These are phyloP conservation scores for Pyrenochaeta sp. DNA, from an alignment of 2,329 filamentous ascomycete species.

Conservation along the genomic window DNA sequence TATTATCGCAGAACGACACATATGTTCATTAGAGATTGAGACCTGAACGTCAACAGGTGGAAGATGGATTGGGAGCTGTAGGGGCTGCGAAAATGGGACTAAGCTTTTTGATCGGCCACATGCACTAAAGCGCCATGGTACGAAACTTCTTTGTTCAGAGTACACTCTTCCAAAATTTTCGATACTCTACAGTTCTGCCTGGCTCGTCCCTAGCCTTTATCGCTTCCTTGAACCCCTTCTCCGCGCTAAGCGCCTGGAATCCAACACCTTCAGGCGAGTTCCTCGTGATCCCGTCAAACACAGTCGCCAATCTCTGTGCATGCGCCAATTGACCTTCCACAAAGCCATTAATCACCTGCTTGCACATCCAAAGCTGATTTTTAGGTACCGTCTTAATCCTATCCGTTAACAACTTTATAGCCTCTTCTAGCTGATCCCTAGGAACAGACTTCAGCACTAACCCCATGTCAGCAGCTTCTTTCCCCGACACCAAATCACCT, in stretches of 20 bases:
- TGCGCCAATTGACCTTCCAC: conserved; percentile 9
- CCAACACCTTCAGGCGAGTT: neutral
- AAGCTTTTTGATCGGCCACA: no score
- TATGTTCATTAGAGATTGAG: no score
- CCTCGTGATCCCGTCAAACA: conserved; percentile 8
- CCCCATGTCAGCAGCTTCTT: conserved; percentile 9
- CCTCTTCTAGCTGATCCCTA: neutral
- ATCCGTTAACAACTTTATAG: conserved; percentile 7
- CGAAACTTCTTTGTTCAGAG: neutral
- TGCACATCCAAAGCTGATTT: conserved; percentile 21
- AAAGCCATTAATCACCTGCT: conserved; percentile 19
- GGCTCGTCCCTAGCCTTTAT: neutral
- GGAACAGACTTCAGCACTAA: conserved; percentile 11
- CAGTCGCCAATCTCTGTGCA: conserved; percentile 17
- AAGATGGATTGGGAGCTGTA: no score
- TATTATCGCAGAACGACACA: no score
- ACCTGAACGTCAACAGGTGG: no score
- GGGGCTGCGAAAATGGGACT: no score
- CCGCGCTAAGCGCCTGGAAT: neutral
- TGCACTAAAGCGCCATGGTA: no score
- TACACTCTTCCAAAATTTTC: conserved; percentile 18
- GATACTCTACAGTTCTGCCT: conserved; percentile 14
- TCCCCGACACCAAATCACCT: conserved; percentile 8
- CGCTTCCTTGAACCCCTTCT: neutral
- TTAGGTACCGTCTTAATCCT: conserved; percentile 11